Evolutionary conservation across 1,284 basidiomycete species (phyloP).

Genomic region (Marasmius sp.): DNA sequence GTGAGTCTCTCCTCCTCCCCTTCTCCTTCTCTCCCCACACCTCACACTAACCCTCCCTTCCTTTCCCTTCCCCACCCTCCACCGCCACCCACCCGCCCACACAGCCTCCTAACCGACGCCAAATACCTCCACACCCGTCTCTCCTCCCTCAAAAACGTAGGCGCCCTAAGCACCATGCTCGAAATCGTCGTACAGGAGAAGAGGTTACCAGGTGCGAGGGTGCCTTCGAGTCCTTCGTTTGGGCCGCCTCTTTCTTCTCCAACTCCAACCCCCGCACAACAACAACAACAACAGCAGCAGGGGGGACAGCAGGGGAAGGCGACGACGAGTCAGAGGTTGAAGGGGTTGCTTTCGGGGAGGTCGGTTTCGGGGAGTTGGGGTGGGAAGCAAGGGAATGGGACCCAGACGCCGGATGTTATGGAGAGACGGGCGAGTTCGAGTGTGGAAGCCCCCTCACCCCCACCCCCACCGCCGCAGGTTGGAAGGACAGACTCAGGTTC

Average conservation of each 20-base stretch:
- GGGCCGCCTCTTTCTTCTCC: constrained; percentile 37
- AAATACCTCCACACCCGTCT: constrained; percentile 74
- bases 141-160: constrained; percentile 67
- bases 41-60: neutral
- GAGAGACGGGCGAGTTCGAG: neutral
- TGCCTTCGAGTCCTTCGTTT: constrained; percentile 22
- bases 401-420: neutral
- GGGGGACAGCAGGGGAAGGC: too few species aligned
- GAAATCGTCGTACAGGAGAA: constrained; percentile 84
- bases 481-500: too few species aligned
- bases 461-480: neutral
- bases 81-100: too few species aligned
- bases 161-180: constrained; percentile 71
- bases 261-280: neutral
- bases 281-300: too few species aligned
- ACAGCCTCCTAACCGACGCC: constrained; percentile 79
- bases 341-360: neutral
- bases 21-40: neutral
- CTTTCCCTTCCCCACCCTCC: too few species aligned
- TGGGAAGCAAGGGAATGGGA: too few species aligned
- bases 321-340: neutral
- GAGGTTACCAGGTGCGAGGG: constrained; percentile 36
- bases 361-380: constrained; percentile 12
- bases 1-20: constrained; percentile 40
- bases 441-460: neutral